Conservation (phyloP, 208 protist species). For the Herpetomonas tarakana region DNA sequence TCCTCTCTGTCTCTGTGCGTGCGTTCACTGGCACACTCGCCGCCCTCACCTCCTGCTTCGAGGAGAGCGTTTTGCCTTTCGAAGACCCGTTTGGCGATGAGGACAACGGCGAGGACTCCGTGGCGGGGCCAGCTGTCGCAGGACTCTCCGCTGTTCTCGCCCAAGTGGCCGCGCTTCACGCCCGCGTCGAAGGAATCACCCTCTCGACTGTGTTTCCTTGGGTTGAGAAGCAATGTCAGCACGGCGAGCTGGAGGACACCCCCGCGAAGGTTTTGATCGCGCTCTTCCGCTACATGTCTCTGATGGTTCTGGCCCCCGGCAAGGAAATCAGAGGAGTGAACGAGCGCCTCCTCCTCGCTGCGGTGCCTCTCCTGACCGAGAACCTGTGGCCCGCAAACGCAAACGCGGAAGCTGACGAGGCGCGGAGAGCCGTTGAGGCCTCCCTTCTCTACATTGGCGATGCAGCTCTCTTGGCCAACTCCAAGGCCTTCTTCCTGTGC, state of each 20-base stretch:
- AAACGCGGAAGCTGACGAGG: neutral
- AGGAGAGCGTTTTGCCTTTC: constrained; percentile 10
- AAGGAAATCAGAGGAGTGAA: neutral
- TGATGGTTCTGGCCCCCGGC: neutral
- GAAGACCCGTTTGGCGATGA: constrained; percentile 1
- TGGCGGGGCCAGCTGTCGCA: constrained; percentile 9
- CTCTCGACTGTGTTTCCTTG: neutral
- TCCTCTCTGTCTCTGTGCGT: neutral
- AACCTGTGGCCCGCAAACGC: neutral
- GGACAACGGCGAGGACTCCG: neutral
- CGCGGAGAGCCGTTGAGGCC: neutral
- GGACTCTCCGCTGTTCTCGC: constrained; percentile 7
- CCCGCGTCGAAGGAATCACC: constrained; percentile 2
- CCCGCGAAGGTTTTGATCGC: too few relatives aligned
- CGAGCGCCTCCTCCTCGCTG: neutral
- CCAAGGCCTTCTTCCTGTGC: neutral
- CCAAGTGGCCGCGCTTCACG: constrained; percentile 3
- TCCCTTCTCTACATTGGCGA: neutral
- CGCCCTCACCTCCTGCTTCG: constrained; percentile 10
- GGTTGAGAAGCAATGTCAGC: neutral
- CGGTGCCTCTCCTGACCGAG: neutral
- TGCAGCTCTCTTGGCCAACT: neutral
- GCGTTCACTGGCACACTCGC: constrained; percentile 12
- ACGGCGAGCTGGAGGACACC: too few relatives aligned
- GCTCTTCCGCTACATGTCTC: neutral